Conservation (phyloP, 2,329 filamentous ascomycete genomes). For the Hypoxylon sp. region DNA sequence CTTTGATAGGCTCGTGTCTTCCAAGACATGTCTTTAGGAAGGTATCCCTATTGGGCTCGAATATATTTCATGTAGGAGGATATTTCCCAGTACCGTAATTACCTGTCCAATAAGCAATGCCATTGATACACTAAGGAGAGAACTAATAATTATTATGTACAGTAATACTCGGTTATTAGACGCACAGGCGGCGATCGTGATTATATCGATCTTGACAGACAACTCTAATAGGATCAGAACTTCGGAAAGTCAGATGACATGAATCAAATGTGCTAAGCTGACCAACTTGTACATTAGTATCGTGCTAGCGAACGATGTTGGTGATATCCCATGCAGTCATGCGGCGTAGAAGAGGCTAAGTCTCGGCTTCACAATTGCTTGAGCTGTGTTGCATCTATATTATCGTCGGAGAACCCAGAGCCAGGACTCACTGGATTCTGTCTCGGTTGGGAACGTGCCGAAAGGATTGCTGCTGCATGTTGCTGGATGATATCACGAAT, state of each 20-base stretch:
- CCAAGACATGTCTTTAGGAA: slow-evolving; percentile 6
- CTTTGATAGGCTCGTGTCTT: background rate
- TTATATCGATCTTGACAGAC: slow-evolving; percentile 6
- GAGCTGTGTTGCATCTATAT: slow-evolving; percentile 17
- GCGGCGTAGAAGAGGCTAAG: slow-evolving; percentile 21
- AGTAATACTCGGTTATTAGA: background rate
- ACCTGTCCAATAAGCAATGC: background rate
- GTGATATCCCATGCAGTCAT: slow-evolving; percentile 27
- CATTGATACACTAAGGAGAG: background rate
- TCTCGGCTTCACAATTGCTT: slow-evolving; percentile 15
- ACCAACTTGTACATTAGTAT: slow-evolving; percentile 16
- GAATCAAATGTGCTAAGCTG: slow-evolving; percentile 27
- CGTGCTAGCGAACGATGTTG: slow-evolving; percentile 10
- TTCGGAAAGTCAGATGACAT: slow-evolving; percentile 34
- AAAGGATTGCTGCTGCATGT: slow-evolving; percentile 22
- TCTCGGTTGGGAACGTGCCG: slow-evolving; percentile 5
- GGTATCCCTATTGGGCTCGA: slow-evolving; percentile 17
- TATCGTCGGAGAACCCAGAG: slow-evolving; percentile 4
- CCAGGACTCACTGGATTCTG: slow-evolving; percentile 5
- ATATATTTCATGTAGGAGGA: background rate
- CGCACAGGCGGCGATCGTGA: background rate
- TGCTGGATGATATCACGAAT: background rate
- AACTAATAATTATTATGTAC: background rate
- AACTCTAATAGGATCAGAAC: slow-evolving; percentile 9
- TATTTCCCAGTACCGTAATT: background rate